These are phyloP conservation scores for Tylopilus felleus DNA, from an alignment of 768 basidiomycete species.

Conservation along the genomic window DNA sequence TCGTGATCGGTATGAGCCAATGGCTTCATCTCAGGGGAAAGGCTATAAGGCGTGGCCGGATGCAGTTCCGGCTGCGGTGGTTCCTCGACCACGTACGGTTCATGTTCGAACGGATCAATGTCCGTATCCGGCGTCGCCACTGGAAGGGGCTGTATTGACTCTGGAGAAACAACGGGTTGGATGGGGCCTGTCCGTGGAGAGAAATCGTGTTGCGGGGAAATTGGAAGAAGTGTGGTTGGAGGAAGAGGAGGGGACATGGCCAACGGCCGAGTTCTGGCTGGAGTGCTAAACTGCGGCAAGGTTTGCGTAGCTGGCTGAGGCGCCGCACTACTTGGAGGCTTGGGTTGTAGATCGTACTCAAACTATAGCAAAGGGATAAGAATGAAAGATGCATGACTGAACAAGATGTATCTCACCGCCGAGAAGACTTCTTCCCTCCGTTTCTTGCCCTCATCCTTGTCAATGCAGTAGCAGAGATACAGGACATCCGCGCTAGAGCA, in stretches of 20 bases:
- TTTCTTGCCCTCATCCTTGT: conserved; percentile 49
- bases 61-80: conserved; percentile 7
- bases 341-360: conserved; percentile 37
- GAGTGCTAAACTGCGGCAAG: conserved; percentile 11
- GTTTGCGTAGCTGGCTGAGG: conserved; percentile 9
- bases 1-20: conserved; percentile 11
- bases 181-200: conserved; percentile 3
- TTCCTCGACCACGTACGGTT: conserved; percentile 26
- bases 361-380: conserved; percentile 30
- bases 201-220: conserved; percentile 2
- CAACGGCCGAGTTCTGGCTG: conserved; percentile 8
- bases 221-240: conserved; percentile 8
- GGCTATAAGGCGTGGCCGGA: conserved; percentile 24
- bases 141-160: conserved; percentile 14
- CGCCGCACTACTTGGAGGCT: conserved; percentile 3
- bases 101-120: conserved; percentile 34
- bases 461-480: conserved; percentile 67
- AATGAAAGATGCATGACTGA: background rate
- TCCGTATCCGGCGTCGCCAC: conserved; percentile 28
- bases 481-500: conserved; percentile 53
- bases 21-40: conserved; percentile 24
- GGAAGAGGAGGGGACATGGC: conserved; percentile 11
- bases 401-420: conserved; percentile 40
- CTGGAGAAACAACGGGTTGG: conserved; percentile 9
- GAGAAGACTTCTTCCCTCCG: conserved; percentile 53